Base-by-base conservation (phyloP, 805 yeast genomes). In the Millerozyma miso region DNA sequence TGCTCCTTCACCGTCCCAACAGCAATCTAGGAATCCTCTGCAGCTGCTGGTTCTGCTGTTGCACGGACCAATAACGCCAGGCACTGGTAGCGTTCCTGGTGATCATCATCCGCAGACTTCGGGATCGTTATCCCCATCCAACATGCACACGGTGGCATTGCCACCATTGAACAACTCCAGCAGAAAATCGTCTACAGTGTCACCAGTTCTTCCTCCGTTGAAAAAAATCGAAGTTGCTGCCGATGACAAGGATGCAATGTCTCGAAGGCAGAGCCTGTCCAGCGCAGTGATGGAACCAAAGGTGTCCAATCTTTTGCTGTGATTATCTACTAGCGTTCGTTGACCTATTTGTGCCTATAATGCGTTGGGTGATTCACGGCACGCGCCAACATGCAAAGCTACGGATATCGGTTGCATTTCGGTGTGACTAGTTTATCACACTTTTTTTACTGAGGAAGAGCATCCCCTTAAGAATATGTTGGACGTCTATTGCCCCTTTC, bases 121-220 rank as follows among this genome's bases (percentile, higher is more conserved):
- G 10, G 29, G 29, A 10, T 10, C 6, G 29, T 23, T 23, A 10
- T 23, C 29, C 10, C 29, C 29, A 7, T 23, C 29, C 10, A 23
- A 23, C 10, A 7, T 23, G 29, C 6, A 23, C 10, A 7, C 29
- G 29, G 29, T 23, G 6, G 29, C 29, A 7, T 23, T 23, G 29
- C 29, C 29, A 10, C 29, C 34, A 7, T 32, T 32, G 17, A 32
- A 32, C 17, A 15, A 32, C n/a, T 32, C 34, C 6, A 15, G 14
- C 6, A 32, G n/a, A 13, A 35, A 10, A 8, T 38, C 48, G 19
- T 43, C 45, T 12, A 41, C 42, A 15, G 35, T 35, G 23, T 45
- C 51, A 13, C 51, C 51, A 5, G 29, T 41, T 10, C 36, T 47
- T 14, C 50, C 50, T 17, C 39, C 39, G 15, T 37, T 37, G 31